Evolutionary conservation across 768 basidiomycete species (phyloP).

Genomic region (Cubamyces lactineus): DNA sequence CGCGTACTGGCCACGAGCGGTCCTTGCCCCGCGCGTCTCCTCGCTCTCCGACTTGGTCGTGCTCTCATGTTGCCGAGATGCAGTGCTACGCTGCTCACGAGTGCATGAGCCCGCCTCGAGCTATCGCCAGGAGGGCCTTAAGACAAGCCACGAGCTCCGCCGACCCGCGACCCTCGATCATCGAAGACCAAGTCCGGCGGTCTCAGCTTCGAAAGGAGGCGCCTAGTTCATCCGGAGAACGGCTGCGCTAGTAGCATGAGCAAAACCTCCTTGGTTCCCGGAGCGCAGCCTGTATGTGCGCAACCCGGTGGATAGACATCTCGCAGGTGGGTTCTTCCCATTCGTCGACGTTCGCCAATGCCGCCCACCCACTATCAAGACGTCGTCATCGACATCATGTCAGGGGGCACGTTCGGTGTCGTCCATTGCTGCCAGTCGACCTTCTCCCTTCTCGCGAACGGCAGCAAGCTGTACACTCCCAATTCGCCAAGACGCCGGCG

Average conservation of each 20-base stretch:
- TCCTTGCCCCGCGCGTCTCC: constrained; percentile 1
- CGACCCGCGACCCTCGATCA: no score
- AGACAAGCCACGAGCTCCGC: no score
- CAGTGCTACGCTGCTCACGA: constrained; percentile 10
- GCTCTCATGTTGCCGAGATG: constrained; percentile 3
- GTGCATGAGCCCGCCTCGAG: no score
- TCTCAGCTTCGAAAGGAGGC: constrained; percentile 5
- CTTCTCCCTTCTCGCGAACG: not conserved
- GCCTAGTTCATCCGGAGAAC: not conserved
- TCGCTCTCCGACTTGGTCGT: constrained; percentile 2
- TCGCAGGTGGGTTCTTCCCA: not conserved
- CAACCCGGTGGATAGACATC: not conserved
- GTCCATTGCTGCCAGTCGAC: no score
- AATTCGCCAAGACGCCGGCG: not conserved
- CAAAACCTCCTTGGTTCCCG: constrained; percentile 18
- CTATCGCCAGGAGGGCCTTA: no score
- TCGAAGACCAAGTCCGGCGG: not conserved
- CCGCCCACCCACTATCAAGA: constrained; percentile 2
- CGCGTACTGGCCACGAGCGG: no score
- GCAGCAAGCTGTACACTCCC: not conserved
- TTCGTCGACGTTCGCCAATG: not conserved
- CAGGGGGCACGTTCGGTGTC: not conserved
- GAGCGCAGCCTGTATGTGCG: constrained; percentile 1
- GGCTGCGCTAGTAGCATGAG: constrained; percentile 1
- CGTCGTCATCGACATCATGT: constrained; percentile 16